Evolutionary conservation across 2,329 filamentous ascomycete species (phyloP).

Genomic region (Trichoderma afroharzianum): DNA sequence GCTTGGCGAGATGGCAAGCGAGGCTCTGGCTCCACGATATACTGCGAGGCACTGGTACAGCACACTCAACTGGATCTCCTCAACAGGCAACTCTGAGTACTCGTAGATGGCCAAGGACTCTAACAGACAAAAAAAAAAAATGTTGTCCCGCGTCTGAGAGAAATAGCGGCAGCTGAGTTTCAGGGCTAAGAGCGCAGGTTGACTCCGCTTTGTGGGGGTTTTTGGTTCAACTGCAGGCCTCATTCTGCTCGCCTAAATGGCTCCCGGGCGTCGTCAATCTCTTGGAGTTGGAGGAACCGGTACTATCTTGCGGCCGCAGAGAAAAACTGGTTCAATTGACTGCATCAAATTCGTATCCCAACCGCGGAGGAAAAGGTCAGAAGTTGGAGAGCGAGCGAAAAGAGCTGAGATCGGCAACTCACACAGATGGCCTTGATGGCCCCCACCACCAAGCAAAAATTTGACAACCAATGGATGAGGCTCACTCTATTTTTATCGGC

Average conservation of each 20-base stretch:
- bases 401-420: neutral
- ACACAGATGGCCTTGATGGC: neutral
- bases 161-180: neutral
- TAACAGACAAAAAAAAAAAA: neutral
- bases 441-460: neutral
- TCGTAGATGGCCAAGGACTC: neutral
- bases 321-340: neutral
- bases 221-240: neutral
- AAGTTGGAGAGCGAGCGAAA: neutral
- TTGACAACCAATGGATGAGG: slow-evolving; percentile 3
- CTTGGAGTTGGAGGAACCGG: neutral
- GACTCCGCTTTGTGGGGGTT: slow-evolving; percentile 1
- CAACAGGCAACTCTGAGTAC: neutral
- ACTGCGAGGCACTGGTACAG: neutral
- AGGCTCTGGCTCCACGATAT: neutral
- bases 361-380: neutral
- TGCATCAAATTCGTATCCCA: neutral
- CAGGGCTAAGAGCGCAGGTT: neutral
- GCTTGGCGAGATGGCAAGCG: neutral
- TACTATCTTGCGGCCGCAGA: neutral
- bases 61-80: neutral
- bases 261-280: neutral
- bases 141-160: neutral
- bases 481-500: slow-evolving; percentile 1
- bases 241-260: neutral